Evolutionary conservation across 208 protist genomes (phyloP).

Genomic region (Angomonas deanei): DNA sequence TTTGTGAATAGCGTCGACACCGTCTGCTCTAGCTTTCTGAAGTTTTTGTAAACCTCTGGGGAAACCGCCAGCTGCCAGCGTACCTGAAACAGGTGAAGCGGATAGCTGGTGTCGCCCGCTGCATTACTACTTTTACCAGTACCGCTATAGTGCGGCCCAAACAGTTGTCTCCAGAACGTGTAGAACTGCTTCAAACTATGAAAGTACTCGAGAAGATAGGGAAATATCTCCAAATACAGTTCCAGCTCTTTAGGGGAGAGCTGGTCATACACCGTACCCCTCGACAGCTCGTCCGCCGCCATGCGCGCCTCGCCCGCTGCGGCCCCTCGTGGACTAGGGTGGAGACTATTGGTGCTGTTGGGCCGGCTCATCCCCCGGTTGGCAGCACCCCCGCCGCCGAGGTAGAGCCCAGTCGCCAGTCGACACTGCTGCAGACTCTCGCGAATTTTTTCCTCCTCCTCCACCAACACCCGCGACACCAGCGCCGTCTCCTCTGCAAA

Average conservation of each 20-base stretch:
- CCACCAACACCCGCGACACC: neutral
- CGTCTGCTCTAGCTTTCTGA: slow-evolving; percentile 25
- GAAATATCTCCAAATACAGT: slow-evolving; percentile 5
- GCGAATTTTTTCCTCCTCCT: neutral
- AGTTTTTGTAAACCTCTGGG: slow-evolving; percentile 34
- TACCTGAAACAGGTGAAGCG: slow-evolving; percentile 68
- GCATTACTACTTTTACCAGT: neutral
- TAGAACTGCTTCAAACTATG: slow-evolving; percentile 48
- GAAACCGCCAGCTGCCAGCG: slow-evolving; percentile 44
- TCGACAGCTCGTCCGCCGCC: too few species aligned
- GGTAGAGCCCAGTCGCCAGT: neutral
- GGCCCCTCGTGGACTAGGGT: neutral
- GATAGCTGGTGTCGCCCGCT: slow-evolving; percentile 12
- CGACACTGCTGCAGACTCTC: neutral
- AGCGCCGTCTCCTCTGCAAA: neutral
- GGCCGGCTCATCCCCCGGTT: neutral
- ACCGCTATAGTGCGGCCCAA: slow-evolving; percentile 34
- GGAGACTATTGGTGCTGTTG: neutral
- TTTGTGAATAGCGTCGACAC: slow-evolving; percentile 27
- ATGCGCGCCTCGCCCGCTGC: too few species aligned
- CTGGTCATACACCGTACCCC: too few species aligned
- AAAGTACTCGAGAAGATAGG: slow-evolving; percentile 39
- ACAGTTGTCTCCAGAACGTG: slow-evolving; percentile 59
- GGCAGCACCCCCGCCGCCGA: neutral
- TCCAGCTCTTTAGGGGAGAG: neutral